Evolutionary conservation across 2,329 filamentous ascomycete genomes (phyloP), one percentile per base, ranked within the genome.

Genomic region (Colletotrichum plurivorum): DNA sequence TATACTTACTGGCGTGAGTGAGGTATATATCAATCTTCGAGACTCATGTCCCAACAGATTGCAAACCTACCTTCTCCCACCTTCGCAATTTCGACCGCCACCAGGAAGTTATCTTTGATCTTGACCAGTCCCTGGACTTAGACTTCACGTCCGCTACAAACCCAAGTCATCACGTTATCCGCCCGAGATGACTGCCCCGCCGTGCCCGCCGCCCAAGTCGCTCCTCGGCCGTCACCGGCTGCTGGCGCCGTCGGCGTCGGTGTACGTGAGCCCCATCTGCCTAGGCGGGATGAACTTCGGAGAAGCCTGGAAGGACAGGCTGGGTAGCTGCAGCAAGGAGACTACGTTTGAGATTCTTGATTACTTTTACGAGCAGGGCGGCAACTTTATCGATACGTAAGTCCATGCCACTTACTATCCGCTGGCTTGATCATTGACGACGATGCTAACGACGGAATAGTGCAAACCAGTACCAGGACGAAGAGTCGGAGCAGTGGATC

Each of bases 301-400:
- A 16, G 76, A 80, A 13, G 79, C 82, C 4, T 86, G 84, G 82
- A 75, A 72, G 13, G 66, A 75, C 0, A 72, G 78, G n/a, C 81
- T 89, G 80, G 87, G 88, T 12, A 81, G 82, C 58, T 86, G 87
- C 78, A 79, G 81, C 75, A 89, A 90, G 74, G 83, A 86, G 46
- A 75, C 80, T 16, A 78, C 84, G 0, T 90, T 90, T 73, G 81
- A 83, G 52, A 81, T 92, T 5, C 81, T 91, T 1, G 88, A 91
- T 72, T 82, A 82, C 62, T 91, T 84, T 77, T 83, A 81, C 63
- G 81, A 81, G 16, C 79, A 83, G 0, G 90, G 90, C 5, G 90
- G 90, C 8, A 92, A 92, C 79, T 91, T 92, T 76, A 90, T 92
- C 75, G 90, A 92, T 76, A 92, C 89, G 0, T 36, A 15, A 20